Evolutionary conservation across 768 basidiomycete genomes (phyloP).

Genomic region (Naematelia aurantialba): DNA sequence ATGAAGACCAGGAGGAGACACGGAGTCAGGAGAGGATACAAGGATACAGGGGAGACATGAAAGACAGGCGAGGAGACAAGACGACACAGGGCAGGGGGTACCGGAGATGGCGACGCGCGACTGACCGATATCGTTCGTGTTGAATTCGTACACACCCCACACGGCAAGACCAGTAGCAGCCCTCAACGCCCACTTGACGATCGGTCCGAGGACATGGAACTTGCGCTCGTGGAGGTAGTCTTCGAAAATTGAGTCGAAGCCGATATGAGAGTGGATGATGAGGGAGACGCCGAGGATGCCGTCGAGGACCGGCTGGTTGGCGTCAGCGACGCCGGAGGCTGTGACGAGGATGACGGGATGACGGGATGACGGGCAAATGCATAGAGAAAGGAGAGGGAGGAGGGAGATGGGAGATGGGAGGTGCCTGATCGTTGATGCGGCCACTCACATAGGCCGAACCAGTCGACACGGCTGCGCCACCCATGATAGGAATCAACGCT

Average conservation of each 20-base stretch:
- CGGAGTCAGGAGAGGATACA: background rate
- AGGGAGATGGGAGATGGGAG: background rate
- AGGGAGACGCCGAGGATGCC: conserved; percentile 81
- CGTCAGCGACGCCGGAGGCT: background rate
- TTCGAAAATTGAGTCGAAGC: conserved; percentile 65
- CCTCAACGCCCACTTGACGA: conserved; percentile 72
- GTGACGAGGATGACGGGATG: background rate
- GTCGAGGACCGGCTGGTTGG: conserved; percentile 67
- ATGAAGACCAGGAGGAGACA: background rate
- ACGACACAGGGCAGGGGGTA: too few relatives aligned
- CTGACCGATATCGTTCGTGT: conserved; percentile 95
- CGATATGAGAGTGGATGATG: conserved; percentile 93
- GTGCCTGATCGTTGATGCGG: background rate
- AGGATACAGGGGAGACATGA: background rate
- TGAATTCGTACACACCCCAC: conserved; percentile 89
- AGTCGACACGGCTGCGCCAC: conserved; percentile 75
- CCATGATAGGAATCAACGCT: conserved; percentile 79
- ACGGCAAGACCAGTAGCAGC: conserved; percentile 74
- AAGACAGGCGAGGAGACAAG: background rate
- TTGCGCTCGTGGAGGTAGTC: conserved; percentile 95
- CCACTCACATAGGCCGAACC: conserved; percentile 60
- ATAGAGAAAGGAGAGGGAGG: background rate
- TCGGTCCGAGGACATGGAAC: conserved; percentile 73
- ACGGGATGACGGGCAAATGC: background rate
- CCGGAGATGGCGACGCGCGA: conserved; percentile 27